Percentiles rank a stretch among this genome's conserved stretches.
Conservation (phyloP, 306 rosid genomes). For the Medicago truncatula region DNA sequence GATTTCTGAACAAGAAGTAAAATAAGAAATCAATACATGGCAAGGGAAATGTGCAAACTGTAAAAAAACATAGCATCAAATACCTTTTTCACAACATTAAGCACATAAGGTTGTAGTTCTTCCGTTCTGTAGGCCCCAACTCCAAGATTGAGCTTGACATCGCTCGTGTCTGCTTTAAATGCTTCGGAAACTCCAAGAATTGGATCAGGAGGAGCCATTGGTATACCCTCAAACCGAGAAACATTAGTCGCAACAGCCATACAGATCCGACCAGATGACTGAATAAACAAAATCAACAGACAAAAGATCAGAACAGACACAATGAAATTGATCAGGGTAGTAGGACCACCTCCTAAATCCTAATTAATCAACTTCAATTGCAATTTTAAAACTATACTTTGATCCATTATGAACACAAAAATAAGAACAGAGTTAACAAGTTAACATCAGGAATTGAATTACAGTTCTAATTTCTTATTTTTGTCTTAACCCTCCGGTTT, state of each 20-base stretch:
- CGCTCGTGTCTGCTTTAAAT: slow-evolving; percentile 72
- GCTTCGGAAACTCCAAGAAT: slow-evolving; percentile 99
- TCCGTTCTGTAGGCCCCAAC: slow-evolving; percentile 96
- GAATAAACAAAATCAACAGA: slow-evolving; percentile 33
- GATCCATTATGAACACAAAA: background rate
- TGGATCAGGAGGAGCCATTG: slow-evolving; percentile 98
- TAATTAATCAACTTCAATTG: slow-evolving; percentile 8
- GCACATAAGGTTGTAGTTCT: slow-evolving; percentile 91
- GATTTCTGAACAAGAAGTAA: slow-evolving; percentile 28
- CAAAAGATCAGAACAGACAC: background rate
- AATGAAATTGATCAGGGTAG: background rate
- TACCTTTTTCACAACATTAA: slow-evolving; percentile 90
- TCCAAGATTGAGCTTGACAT: slow-evolving; percentile 90
- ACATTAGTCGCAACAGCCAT: slow-evolving; percentile 74
- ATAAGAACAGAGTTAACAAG: slow-evolving; percentile 1
- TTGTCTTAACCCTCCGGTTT: background rate
- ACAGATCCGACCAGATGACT: slow-evolving; percentile 75
- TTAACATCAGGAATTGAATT: background rate
- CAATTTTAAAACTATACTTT: background rate
- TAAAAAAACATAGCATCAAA: slow-evolving; percentile 18
- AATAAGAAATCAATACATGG: slow-evolving; percentile 14
- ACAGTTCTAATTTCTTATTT: background rate
- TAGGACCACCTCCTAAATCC: background rate
- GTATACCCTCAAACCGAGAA: slow-evolving; percentile 88
- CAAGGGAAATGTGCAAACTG: background rate